Conservation (phyloP, 164 flowering plant genomes). For the Vitis riparia region DNA sequence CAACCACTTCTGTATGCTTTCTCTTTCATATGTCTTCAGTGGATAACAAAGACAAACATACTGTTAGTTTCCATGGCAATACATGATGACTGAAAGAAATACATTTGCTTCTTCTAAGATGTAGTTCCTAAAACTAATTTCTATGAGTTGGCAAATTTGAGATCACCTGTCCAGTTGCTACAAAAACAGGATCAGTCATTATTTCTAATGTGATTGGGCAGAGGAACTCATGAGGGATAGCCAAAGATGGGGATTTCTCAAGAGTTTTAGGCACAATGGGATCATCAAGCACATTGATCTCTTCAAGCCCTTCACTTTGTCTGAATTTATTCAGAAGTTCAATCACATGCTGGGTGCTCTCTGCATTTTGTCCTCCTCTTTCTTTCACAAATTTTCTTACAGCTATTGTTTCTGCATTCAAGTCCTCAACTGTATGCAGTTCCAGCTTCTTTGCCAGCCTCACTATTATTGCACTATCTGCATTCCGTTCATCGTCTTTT, state of each 20-base stretch:
- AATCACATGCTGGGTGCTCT: constrained; percentile 47
- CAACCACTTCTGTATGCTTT: constrained; percentile 78
- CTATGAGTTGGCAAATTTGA: not conserved
- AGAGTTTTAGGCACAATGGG: constrained; percentile 35
- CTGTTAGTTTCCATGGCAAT: not conserved
- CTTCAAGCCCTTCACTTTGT: constrained; percentile 55
- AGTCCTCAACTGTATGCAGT: constrained; percentile 51
- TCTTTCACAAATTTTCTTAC: constrained; percentile 51
- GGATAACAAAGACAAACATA: constrained; percentile 1
- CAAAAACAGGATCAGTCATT: constrained; percentile 81
- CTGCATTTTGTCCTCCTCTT: constrained; percentile 39
- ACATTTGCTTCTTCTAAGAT: no score
- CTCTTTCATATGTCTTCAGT: constrained; percentile 70
- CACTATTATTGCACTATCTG: constrained; percentile 71
- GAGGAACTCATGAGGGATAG: constrained; percentile 68
- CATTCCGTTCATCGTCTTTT: constrained; percentile 54
- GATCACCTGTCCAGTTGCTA: constrained; percentile 77
- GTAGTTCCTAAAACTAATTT: no score
- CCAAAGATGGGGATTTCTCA: constrained; percentile 35
- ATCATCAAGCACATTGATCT: constrained; percentile 29
- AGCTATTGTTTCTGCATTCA: constrained; percentile 56
- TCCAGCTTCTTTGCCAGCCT: constrained; percentile 75
- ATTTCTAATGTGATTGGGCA: constrained; percentile 79
- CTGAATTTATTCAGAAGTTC: constrained; percentile 61
- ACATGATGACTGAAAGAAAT: not conserved